Percentiles rank a stretch among this genome's conserved stretches.
Evolutionary conservation across 768 basidiomycete genomes (phyloP).

Genomic region (Glaciozyma martinii): DNA sequence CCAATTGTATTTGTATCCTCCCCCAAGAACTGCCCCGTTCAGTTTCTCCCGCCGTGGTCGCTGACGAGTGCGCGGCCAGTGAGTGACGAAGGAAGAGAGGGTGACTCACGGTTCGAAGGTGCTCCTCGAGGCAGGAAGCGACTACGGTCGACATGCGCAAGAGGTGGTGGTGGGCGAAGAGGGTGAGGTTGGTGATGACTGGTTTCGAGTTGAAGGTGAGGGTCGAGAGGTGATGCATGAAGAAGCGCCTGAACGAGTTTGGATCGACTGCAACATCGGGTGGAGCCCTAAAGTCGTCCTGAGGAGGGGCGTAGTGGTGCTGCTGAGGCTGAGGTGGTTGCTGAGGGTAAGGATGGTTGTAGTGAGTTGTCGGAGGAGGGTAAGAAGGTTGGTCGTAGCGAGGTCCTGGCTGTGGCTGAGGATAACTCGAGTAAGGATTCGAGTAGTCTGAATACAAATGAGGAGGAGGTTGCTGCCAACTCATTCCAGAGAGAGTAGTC

Average conservation of each 20-base stretch:
- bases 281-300: slow-evolving; percentile 26
- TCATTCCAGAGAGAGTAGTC: too few species aligned
- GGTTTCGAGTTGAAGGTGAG: slow-evolving; percentile 91
- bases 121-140: slow-evolving; percentile 68
- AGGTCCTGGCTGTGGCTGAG: neutral
- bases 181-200: slow-evolving; percentile 83
- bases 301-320: slow-evolving; percentile 40
- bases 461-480: neutral
- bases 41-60: neutral
- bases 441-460: neutral
- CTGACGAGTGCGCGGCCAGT: neutral
- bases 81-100: neutral
- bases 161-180: slow-evolving; percentile 78
- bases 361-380: neutral
- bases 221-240: slow-evolving; percentile 58
- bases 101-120: slow-evolving; percentile 79
- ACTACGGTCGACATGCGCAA: slow-evolving; percentile 65
- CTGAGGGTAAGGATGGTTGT: too few species aligned
- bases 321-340: neutral
- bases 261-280: slow-evolving; percentile 45
- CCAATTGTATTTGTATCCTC: neutral
- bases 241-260: slow-evolving; percentile 68
- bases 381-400: neutral
- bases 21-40: neutral
- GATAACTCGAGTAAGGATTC: neutral